Evolutionary conservation across 2,329 filamentous ascomycete species (phyloP), one percentile per base, ranked within the genome.

Genomic region (Beauveria varroae): DNA sequence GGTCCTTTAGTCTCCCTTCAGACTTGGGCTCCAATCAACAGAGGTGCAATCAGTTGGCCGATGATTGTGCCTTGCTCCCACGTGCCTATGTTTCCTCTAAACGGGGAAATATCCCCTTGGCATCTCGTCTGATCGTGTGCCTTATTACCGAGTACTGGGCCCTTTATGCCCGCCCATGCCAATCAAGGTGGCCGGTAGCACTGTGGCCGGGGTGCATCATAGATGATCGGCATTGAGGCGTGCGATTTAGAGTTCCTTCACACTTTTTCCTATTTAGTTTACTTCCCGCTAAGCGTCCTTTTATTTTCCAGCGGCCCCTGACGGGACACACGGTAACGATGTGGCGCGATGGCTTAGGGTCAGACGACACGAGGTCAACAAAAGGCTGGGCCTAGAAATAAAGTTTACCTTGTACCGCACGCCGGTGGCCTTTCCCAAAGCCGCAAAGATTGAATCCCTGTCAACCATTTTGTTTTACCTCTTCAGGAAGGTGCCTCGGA

Each of bases 91-190:
- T 50, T 57, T 41, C 55, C 22, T 30, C 22, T 50, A 41, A 22
- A 41, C 28, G 20, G 22, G 34, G 55, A 52, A 52, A 28, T 46
- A 59, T 20, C 16, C 53, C 28, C 57, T 60, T 53, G 49, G 26
- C 50, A 60, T 54, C 58, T 61, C 12, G 41, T 61, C 50, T 44
- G 58, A 56, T 55, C 51, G 41, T 55, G 51, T 22, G 41, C 30
- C 58, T 55, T 50, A 41, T 55, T 50, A 22, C n/a, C 30, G 30
- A 61, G 43, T 30, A 50, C 7, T 22, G 50, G 41, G 41, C 2
- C 49, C 16, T 24, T 16, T 40, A 18, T 20, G 10, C 6, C 10
- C 41, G 14, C 58, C 24, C 47, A 41, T 41, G 51, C 58, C n/a
- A 60, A 53, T 53, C 2, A 22, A 18, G 2, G 26, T 52, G 12